Base-by-base conservation (phyloP, 1,284 basidiomycete genomes). In the Taiwanofungus camphoratus region DNA sequence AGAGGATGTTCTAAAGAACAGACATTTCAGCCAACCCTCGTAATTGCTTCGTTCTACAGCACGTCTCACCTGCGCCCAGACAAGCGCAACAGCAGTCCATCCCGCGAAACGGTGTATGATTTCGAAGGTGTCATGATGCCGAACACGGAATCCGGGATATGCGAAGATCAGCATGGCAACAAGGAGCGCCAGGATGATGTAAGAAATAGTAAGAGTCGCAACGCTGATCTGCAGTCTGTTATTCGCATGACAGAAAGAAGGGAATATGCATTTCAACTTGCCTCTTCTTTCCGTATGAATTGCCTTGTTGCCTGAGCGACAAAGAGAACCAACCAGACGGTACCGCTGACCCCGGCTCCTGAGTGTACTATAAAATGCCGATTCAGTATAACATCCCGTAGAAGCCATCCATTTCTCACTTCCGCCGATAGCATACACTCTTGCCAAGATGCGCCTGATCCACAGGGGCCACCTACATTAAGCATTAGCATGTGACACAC, bases 391-490 rank as follows among this genome's bases (percentile, higher is more conserved):
- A 27, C 19, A 44, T 34, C 18, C 26, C 35, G 29, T 34, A n/a
- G 9, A n/a, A 16, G 7, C 8, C 3, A 31, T 19, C 18, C 20
- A 58, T n/a, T n/a, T n/a, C 63, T 54, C 50, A 66, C 63, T 53
- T 15, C 76, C 76, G 16, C 74, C 76, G 41, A 78, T 75, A 39
- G 74, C 70, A 48, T 77, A 77, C 2, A 78, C 75, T 33, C 74
- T 63, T 31, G 73, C 76, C 48, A 70, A 68, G 21, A 74, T 60
- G 11, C 70, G 65, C 29, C 76, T 70, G 44, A 78, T 71, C 41
- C 63, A 60, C 31, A 79, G 58, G 3, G 77, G 76, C 74, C 74
- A 76, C 26, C 73, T 77, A 16, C 45, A 8, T 13, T 16, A 31
- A 30, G 29, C 16, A n/a, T 31, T n/a, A 35, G 21, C 38, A 22